Evolutionary conservation across 2,329 filamentous ascomycete species (phyloP).

Genomic region (Hymenoscyphus scutula): DNA sequence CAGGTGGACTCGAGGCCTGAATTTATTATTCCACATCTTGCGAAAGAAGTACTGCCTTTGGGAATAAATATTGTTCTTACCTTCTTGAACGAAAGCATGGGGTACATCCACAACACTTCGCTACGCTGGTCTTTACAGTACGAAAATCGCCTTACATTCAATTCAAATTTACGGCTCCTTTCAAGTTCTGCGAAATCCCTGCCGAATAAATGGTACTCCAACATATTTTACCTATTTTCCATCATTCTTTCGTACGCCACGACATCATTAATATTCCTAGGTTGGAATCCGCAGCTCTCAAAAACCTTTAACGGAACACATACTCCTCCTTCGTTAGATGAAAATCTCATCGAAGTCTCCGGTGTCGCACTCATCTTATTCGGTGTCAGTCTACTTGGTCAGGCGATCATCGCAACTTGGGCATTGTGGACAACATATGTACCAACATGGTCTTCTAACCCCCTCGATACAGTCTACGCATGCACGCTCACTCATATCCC

Average conservation of each 20-base stretch:
- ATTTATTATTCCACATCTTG: constrained; percentile 20
- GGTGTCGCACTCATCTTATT: constrained; percentile 31
- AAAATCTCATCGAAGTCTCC: constrained; percentile 24
- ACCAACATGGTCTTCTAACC: constrained; percentile 36
- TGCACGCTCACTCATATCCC: constrained; percentile 23
- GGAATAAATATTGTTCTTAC: constrained; percentile 31
- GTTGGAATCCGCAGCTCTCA: constrained; percentile 29
- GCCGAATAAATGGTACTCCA: constrained; percentile 33
- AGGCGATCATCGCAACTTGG: constrained; percentile 34
- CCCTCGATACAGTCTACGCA: constrained; percentile 32
- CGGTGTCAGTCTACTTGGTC: constrained; percentile 31
- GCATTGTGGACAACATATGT: constrained; percentile 28
- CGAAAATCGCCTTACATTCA: constrained; percentile 36
- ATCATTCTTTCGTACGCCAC: constrained; percentile 35
- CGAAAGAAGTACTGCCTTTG: constrained; percentile 23
- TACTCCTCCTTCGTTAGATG: constrained; percentile 10
- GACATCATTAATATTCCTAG: constrained; percentile 34
- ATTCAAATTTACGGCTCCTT: constrained; percentile 35
- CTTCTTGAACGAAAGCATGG: constrained; percentile 35
- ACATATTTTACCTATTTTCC: constrained; percentile 27
- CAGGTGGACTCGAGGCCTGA: constrained; percentile 7
- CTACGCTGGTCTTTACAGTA: constrained; percentile 36
- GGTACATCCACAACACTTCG: constrained; percentile 35
- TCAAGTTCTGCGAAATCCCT: constrained; percentile 25
- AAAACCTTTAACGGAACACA: constrained; percentile 13